Evolutionary conservation across 2,329 filamentous ascomycete species (phyloP), one percentile per base, ranked within the genome.

Genomic region (Fusarium sp.): DNA sequence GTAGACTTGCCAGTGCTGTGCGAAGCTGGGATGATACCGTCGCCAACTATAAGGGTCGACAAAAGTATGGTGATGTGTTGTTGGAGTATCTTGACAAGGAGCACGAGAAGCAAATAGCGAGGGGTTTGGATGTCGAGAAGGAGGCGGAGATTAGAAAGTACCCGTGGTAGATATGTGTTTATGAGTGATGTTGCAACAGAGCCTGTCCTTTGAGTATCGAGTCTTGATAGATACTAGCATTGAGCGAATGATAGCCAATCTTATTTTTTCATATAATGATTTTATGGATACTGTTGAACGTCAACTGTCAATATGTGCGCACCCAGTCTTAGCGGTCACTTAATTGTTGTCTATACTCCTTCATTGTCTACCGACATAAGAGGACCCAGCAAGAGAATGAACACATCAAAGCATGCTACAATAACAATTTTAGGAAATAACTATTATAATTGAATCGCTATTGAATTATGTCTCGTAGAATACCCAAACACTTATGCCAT

Each of bases 11-110:
- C 3, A 93, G 91, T 71, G 93, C 92, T 7, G 81, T 97, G 6
- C 83, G 93, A 39, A 95, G 92, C 77, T 96, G 93, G 93, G 92
- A 91, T 1, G 88, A 91, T 43, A 90, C 94, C 80, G 92, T 96
- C 9, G 86, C 87, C 17, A 82, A 81, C 70, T 97, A 97, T 76
- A 96, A 96, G 81, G 93, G 94, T 0, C 89, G 85, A 75, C 91
- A 93, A 69, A 88, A 85, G 80, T 97, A 94, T 78, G 87, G 84
- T 21, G 87, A 90, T 26, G 89, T 95, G 1, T 72, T 97, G 75
- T 79, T 97, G 63, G 90, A 93, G 77, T 97, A 91, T 79, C 77
- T 97, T 64, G 93, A 97, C 79, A 73, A 73, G 69, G 92, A 91
- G 81, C 92, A 96, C 79, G 80, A 87, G 77, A 90, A 92, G 80